Evolutionary conservation across 352 stramenopile species (phyloP).

Genomic region (Pythium brassicae): DNA sequence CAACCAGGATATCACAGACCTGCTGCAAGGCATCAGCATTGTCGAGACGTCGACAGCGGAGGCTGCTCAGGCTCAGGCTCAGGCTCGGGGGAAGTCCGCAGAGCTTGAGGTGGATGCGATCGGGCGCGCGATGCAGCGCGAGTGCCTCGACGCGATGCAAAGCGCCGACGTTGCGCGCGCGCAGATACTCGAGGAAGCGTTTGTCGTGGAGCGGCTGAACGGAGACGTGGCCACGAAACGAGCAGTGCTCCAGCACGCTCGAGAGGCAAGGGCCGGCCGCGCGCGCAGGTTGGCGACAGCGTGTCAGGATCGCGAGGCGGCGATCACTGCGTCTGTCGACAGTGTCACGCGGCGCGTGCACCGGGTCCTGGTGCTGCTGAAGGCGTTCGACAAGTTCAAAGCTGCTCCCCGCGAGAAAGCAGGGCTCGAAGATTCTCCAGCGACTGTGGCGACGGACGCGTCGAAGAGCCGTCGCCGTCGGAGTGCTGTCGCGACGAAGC

Average conservation of each 20-base stretch:
- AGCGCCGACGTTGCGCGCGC: constrained; percentile 6
- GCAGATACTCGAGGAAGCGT: constrained; percentile 7
- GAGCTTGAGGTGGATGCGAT: constrained; percentile 48
- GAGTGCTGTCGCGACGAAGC: constrained; percentile 1
- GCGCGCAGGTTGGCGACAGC: constrained; percentile 11
- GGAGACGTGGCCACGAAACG: constrained; percentile 16
- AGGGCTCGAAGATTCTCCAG: neutral
- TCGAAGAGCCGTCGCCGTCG: constrained; percentile 7
- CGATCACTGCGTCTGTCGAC: constrained; percentile 10
- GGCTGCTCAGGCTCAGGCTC: neutral
- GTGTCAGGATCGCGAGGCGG: constrained; percentile 15
- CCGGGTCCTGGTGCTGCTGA: constrained; percentile 27
- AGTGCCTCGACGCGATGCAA: constrained; percentile 13
- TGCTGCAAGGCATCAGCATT: constrained; percentile 48
- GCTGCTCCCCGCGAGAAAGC: constrained; percentile 1
- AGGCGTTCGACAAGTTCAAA: constrained; percentile 44
- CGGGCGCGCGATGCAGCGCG: constrained; percentile 25
- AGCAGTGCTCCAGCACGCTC: constrained; percentile 10
- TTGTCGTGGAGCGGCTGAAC: neutral
- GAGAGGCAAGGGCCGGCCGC: constrained; percentile 6
- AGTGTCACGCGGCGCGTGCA: constrained; percentile 12
- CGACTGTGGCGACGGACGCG: neutral
- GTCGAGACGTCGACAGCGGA: constrained; percentile 42
- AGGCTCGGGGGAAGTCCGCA: constrained; percentile 4
- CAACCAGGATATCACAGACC: constrained; percentile 30